Evolutionary conservation across 257 asterid species (phyloP), one percentile per base, ranked within the genome.

Genomic region (Salvia hispanica): DNA sequence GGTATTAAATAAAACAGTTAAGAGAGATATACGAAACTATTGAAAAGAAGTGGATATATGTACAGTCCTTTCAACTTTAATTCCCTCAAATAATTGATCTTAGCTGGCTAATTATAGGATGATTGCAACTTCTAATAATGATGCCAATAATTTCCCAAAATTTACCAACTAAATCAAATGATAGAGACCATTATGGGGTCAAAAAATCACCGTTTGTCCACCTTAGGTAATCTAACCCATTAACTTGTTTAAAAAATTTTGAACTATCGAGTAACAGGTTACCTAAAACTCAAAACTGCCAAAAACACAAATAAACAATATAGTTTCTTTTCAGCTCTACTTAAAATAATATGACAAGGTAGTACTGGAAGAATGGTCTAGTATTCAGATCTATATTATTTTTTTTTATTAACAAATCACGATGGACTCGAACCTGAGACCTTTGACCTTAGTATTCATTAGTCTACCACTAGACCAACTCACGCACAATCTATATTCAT

Each of bases 181-280:
- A 43, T 53, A 11, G 25, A 71, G 56, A 21, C 37, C 28, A 37
- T 58, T 11, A 58, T n/a, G 42, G 3, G 44, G 9, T 67, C 53
- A 31, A 54, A 34, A 14, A 9, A 54, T 54, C 16, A 47, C 52
- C 52, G 47, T 33, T 33, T 25, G 11, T 42, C 37, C 28, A n/a
- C 34, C 43, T 48, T 70, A 48, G 69, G 64, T 62, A 39, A 71
- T 43, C 75, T 62, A 71, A 71, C 64, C 39, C 28, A 40, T 34
- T 31, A 25, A 40, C 33, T 12, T 36, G 6, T 63, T 1, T 34
- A 14, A 63, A 9, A 14, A 5, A 9, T 7, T 62, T 21, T 60
- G 37, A 62, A 62, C n/a, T 45, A 9, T 43, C 1, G 0, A 39
- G 2, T 6, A 5, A 25, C 25, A 9, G 14, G 40, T 42, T 42